A percentile compares a stretch with the other conserved stretches of the same genome.
Conservation (phyloP, 2,329 filamentous ascomycete species). For the Scolecobasidium constrictum region DNA sequence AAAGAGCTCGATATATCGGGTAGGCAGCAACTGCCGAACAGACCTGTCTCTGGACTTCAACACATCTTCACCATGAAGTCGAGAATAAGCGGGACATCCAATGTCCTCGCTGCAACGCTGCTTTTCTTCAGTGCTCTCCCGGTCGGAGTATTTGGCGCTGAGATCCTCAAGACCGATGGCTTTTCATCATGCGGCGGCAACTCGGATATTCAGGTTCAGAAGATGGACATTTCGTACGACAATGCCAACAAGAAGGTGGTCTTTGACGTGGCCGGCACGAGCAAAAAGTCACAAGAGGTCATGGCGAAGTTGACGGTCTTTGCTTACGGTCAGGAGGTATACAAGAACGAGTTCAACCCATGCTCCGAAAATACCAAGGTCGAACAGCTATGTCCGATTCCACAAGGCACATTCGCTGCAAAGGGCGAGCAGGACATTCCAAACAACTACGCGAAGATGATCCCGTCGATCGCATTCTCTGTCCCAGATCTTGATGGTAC, state of each 20-base stretch:
- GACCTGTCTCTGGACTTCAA: too few relatives aligned
- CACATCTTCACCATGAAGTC: too few relatives aligned
- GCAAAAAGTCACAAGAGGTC: conserved; percentile 64
- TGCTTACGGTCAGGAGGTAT: conserved; percentile 77
- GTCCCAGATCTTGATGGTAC: conserved; percentile 83
- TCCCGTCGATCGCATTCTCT: conserved; percentile 81
- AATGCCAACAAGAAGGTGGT: conserved; percentile 58
- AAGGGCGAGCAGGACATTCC: conserved; percentile 63
- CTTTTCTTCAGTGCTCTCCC: conserved; percentile 24
- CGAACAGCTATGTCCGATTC: conserved; percentile 72
- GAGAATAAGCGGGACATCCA: not conserved
- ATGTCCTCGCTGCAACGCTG: conserved; percentile 10
- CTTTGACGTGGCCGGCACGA: conserved; percentile 77
- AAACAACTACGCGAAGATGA: conserved; percentile 56
- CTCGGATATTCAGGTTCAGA: conserved; percentile 56
- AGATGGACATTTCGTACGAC: conserved; percentile 70
- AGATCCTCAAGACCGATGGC: conserved; percentile 69
- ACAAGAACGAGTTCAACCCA: conserved; percentile 71
- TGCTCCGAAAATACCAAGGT: conserved; percentile 60
- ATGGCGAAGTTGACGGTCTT: conserved; percentile 63
- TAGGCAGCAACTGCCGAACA: too few relatives aligned
- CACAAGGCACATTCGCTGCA: conserved; percentile 62
- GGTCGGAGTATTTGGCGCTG: conserved; percentile 24
- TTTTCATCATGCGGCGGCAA: conserved; percentile 61
- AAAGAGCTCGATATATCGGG: too few relatives aligned